Conservation (phyloP, 2,329 filamentous ascomycete genomes). For the Albifimbria verrucaria region DNA sequence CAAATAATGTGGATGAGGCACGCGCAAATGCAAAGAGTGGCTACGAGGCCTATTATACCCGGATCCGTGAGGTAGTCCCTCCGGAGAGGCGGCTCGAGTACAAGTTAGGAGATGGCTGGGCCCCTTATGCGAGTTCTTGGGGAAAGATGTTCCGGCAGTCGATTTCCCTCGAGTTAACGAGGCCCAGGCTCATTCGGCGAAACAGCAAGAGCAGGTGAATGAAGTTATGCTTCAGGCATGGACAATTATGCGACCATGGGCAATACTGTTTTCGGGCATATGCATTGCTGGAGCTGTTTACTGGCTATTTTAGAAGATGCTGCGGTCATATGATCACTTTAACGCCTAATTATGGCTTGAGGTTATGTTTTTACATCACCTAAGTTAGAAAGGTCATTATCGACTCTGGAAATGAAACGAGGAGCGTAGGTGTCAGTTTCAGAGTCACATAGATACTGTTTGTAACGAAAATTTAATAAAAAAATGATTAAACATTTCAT, state of each 20-base stretch:
- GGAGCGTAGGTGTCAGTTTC: too few species aligned
- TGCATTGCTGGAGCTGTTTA: background rate
- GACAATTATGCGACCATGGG: background rate
- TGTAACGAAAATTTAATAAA: too few species aligned
- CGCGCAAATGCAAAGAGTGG: constrained; percentile 7
- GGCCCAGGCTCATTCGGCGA: background rate
- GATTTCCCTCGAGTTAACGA: constrained; percentile 27
- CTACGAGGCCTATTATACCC: constrained; percentile 23
- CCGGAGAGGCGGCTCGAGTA: constrained; percentile 25
- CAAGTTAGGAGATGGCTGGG: constrained; percentile 25
- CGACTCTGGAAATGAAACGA: too few species aligned
- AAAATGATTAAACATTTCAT: too few species aligned
- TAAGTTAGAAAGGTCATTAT: too few species aligned
- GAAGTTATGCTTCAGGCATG: background rate
- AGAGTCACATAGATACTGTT: too few species aligned
- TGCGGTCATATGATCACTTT: too few species aligned
- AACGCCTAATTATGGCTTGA: too few species aligned
- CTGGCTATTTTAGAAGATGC: too few species aligned
- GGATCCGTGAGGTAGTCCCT: constrained; percentile 18
- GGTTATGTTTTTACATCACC: too few species aligned
- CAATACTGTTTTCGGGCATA: background rate
- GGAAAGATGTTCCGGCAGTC: constrained; percentile 22
- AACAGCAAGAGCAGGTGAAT: background rate
- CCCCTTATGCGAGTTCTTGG: constrained; percentile 30
- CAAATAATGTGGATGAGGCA: constrained; percentile 10